Conservation (phyloP, 208 protist species). For the Sergeia podlipaevii region DNA sequence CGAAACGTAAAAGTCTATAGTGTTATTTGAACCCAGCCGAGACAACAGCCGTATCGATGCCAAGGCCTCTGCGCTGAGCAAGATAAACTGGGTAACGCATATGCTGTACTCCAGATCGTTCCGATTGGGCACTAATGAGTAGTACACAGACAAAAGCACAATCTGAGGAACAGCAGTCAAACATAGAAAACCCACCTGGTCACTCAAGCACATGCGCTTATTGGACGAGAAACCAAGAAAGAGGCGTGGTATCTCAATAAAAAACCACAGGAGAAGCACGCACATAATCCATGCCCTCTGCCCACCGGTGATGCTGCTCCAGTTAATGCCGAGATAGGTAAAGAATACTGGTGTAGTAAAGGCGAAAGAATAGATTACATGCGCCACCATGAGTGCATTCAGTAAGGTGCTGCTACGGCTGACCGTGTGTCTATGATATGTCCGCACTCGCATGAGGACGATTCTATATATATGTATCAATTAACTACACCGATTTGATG, state of each 20-base stretch:
- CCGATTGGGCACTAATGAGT: conserved; percentile 25
- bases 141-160: conserved; percentile 34
- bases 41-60: conserved; percentile 22
- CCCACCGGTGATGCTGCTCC: conserved; percentile 14
- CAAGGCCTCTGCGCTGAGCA: conserved; percentile 40
- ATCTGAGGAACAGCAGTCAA: conserved; percentile 61
- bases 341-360: conserved; percentile 52
- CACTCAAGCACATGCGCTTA: conserved; percentile 28
- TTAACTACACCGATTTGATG: not conserved
- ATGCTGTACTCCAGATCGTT: conserved; percentile 61
- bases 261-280: conserved; percentile 43
- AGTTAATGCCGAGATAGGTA: conserved; percentile 35
- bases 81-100: conserved; percentile 54
- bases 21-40: conserved; percentile 51
- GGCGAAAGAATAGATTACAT: conserved; percentile 45
- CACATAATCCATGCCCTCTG: conserved; percentile 39
- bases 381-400: conserved; percentile 32
- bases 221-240: conserved; percentile 47
- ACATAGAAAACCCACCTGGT: conserved; percentile 39
- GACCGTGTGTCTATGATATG: conserved; percentile 52
- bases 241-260: conserved; percentile 40
- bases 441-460: conserved; percentile 53
- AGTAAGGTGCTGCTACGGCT: conserved; percentile 52
- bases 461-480: not conserved
- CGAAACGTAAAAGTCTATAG: conserved; percentile 67